Evolutionary conservation across 768 basidiomycete genomes (phyloP), one percentile per base, ranked within the genome.

Genomic region (Amanita subjunquillea): DNA sequence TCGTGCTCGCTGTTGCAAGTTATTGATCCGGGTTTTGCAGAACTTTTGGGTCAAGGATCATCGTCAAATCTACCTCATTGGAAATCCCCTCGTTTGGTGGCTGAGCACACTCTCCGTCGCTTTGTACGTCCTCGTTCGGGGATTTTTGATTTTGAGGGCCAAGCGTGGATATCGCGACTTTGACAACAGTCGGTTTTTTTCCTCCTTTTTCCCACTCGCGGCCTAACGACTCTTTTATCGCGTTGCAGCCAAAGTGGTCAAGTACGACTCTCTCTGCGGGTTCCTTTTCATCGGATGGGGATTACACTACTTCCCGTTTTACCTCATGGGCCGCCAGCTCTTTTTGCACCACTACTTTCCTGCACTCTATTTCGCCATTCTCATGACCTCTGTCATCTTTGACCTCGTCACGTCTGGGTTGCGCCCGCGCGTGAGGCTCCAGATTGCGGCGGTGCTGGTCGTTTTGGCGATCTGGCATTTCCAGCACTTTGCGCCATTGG

Each of bases 21-120:
- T 17, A 12, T 12, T 4, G 44, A 37, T n/a, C 13, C 30, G 52
- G 34, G 54, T 57, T 20, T 55, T 20, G 22, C 25, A 93, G 92
- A 96, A 94, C 69, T 98, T 97, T 70, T 98, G 96, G 96, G 91
- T 96, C 41, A 93, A 93, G 67, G 91, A 98, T 56, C 87, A 97
- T 63, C 79, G 80, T 41, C 96, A 99, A 62, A 87, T 99, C 55
- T 99, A 99, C 66, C 78, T 98, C 41, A 75, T 96, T 20, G 96
- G 96, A 2, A 99, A 98, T 63, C 91, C 94, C 0, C 72, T 94
- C 56, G 77, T 95, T 23, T 99, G 96, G 96, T 96, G 85, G 77
- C 66, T 83, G 38, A 86, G 88, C 60, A 84, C 88, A 0, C 62
- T 84, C 3, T 77, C 89, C 2, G 79, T 98, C 15, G 58, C 75